Percentiles rank a stretch among this genome's conserved stretches.
phyloP scores from a whole-genome alignment of 208 protist species.

The Leishmania arabica region DNA sequence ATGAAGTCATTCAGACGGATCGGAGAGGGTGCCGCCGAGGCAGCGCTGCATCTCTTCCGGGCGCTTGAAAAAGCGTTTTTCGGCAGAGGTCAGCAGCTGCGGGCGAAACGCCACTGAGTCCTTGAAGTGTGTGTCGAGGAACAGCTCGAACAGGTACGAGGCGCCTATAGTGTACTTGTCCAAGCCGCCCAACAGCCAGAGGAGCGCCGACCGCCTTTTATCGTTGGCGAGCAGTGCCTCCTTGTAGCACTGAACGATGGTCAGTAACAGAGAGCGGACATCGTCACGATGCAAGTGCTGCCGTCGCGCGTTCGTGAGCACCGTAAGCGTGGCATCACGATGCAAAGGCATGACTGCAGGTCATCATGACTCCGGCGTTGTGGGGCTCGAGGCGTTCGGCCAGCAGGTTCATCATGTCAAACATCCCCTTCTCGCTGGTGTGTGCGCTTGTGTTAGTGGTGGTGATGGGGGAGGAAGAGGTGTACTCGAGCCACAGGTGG shows the following conservation, averaged over 20 bases:
- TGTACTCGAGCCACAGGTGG: too few species aligned
- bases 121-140: constrained; percentile 42
- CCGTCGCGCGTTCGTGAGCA: constrained; percentile 81
- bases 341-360: constrained; percentile 17
- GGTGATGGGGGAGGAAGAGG: not conserved
- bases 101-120: constrained; percentile 62
- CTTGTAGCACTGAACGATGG: constrained; percentile 46
- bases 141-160: constrained; percentile 92
- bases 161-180: constrained; percentile 87
- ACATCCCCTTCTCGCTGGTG: constrained; percentile 83
- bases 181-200: constrained; percentile 93
- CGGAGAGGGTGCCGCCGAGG: constrained; percentile 78
- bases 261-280: constrained; percentile 46
- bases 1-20: constrained; percentile 80
- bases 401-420: constrained; percentile 93
- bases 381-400: constrained; percentile 86
- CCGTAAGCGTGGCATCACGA: constrained; percentile 56
- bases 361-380: constrained; percentile 91
- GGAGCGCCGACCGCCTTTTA: constrained; percentile 59
- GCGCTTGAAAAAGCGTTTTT: constrained; percentile 94
- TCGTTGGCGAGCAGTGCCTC: constrained; percentile 51
- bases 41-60: constrained; percentile 90
- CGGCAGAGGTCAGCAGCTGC: constrained; percentile 86
- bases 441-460: not conserved
- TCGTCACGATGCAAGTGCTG: constrained; percentile 63